Evolutionary conservation across 495 filamentous ascomycete species (phyloP).

Genomic region (Durotheca rogersii): DNA sequence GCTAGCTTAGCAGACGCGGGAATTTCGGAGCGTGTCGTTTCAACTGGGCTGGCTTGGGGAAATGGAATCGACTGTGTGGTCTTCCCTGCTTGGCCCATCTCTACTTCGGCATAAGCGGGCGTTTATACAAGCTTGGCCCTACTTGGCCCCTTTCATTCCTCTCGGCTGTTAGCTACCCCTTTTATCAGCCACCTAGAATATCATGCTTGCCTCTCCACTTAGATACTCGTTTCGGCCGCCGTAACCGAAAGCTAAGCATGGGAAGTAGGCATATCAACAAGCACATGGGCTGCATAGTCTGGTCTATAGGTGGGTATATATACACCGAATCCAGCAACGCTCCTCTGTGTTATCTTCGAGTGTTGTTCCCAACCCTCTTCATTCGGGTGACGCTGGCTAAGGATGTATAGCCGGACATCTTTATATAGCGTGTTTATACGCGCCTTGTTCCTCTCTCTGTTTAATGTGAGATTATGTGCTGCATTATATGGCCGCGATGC

Average conservation of each 20-base stretch:
- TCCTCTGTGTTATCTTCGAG: background rate
- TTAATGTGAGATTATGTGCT: background rate
- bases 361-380: background rate
- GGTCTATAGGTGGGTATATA: constrained; percentile 14
- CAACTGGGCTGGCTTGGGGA: too few species aligned
- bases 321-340: background rate
- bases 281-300: too few species aligned
- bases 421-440: background rate
- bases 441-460: constrained; percentile 4
- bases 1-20: background rate
- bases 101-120: too few species aligned
- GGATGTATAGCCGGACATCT: constrained; percentile 11
- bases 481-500: constrained; percentile 3
- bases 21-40: background rate
- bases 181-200: constrained; percentile 6
- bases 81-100: constrained; percentile 6
- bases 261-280: too few species aligned
- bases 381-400: constrained; percentile 3
- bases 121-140: constrained; percentile 8
- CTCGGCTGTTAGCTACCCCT: background rate
- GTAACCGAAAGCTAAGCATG: background rate
- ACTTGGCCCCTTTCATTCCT: background rate
- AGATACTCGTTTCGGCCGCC: background rate
- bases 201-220: constrained; percentile 1
- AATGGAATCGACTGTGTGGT: background rate